phyloP scores from a whole-genome alignment of 1,139 yeast species.

The Insectozyma bohioensis region DNA sequence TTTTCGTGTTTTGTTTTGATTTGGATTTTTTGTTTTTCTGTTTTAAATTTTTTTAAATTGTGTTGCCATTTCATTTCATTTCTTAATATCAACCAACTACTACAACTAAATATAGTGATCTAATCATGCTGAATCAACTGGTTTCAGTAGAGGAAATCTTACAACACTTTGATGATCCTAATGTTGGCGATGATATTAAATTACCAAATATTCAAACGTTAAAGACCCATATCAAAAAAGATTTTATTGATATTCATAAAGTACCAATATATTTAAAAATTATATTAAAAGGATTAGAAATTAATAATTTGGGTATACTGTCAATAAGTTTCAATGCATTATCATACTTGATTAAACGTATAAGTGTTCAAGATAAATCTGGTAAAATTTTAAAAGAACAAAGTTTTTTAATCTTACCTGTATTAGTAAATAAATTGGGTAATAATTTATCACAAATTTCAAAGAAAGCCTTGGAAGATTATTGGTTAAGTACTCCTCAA shows the following conservation, averaged over 20 bases:
- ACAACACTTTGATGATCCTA: conserved; percentile 22
- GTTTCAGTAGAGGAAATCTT: conserved; percentile 21
- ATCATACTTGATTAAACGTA: conserved; percentile 74
- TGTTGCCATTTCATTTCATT: background rate
- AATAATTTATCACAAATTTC: conserved; percentile 41
- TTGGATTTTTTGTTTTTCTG: too few species aligned
- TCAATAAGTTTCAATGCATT: conserved; percentile 61
- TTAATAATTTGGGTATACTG: conserved; percentile 42
- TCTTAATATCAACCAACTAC: background rate
- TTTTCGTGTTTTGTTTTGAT: too few species aligned
- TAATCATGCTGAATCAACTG: conserved; percentile 1
- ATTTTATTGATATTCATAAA: conserved; percentile 52
- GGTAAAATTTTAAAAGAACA: conserved; percentile 46
- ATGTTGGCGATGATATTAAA: conserved; percentile 25
- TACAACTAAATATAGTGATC: background rate
- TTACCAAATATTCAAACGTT: conserved; percentile 46
- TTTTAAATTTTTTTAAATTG: too few species aligned
- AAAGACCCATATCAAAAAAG: conserved; percentile 70
- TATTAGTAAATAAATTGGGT: conserved; percentile 52
- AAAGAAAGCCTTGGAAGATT: conserved; percentile 58
- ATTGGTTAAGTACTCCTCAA: conserved; percentile 63
- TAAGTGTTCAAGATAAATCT: conserved; percentile 66
- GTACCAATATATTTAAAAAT: conserved; percentile 62
- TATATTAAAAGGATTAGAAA: conserved; percentile 46
- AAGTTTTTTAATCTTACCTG: conserved; percentile 54